Evolutionary conservation across 768 basidiomycete genomes (phyloP), one percentile per base, ranked within the genome.

Genomic region (Lactarius akahatsu): DNA sequence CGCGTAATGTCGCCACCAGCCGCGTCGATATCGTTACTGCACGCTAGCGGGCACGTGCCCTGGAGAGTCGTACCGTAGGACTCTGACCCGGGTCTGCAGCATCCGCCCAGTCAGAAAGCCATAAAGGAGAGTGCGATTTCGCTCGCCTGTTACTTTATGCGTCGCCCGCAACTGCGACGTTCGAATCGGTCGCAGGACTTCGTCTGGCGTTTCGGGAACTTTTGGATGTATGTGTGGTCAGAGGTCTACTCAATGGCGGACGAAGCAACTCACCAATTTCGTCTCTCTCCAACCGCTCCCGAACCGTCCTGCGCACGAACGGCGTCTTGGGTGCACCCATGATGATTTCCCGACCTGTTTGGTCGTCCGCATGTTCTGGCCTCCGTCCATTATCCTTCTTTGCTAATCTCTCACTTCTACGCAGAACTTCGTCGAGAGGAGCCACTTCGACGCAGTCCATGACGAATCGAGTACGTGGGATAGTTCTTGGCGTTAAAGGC

Each of bases 201-300:
- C 52, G 16, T 67, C 66, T 3, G 66, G 66, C 32, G 66, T 67
- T 30, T 67, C 66, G 28, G 66, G 66, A 1, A 67, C 66, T 67
- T 34, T n/a, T 13, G 4, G 4, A 1, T 40, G 50, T 13, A 11
- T n/a, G 4, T 2, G 16, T 26, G 20, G n/a, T 47, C 23, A 16
- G 41, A 16, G 32, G 23, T 8, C 3, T 36, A n/a, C 32, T 15
- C 28, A 15, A n/a, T 30, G 30, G 13, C 9, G 4, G 5, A 32
- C 32, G 30, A 10, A 55, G 50, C 16, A 4, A 4, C 62, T 20
- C n/a, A 67, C 66, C 62, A 11, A 67, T 67, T 20, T 67, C 66
- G 32, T 67, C 57, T 36, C 41, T 59, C 30, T 59, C 66, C 52
- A 59, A 2, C 41, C 26, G 15, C 41, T 47, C 66, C 26, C 62